Evolutionary conservation across 345 rosid species (phyloP), one percentile per base, ranked within the genome.

Genomic region (Salix dunnii): DNA sequence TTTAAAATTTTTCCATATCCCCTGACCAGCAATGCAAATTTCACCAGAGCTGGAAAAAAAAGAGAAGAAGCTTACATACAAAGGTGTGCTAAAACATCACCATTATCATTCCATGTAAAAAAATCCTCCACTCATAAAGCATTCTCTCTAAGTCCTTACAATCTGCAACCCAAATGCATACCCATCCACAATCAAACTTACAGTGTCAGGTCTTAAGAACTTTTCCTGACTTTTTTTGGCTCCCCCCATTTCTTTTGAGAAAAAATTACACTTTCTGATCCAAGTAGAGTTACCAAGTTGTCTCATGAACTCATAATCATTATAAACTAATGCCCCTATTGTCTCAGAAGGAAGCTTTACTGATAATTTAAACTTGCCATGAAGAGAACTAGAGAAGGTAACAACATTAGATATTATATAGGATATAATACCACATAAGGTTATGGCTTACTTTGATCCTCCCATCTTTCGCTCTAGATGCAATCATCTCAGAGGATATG

Each of bases 391-490:
- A 13, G 13, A 75, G 20, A 63, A 12, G 36, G 14, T 46, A 43
- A 33, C 30, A 58, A 23, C 35, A 33, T 30, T 3, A 35, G 46
- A 14, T 43, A 62, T 42, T 14, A 63, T 51, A 53, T 69, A 20
- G 31, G 28, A 58, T 43, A 18, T 42, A 66, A 33, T 21, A 77
- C 43, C 67, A 49, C 53, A 20, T 76, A 74, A 74, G 67, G 75
- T 9, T 48, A 60, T 77, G 78, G 84, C 86, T 86, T 84, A 91
- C 98, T 82, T 96, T 96, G 77, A 96, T 88, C 85, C 92, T 96
- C 80, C 99, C 99, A 84, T 96, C 99, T 83, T 91, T 94, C 27
- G 97, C 90, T 63, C 98, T 97, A 73, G 96, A 96, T 33, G 97
- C 97, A 84, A 96, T 89, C 97, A 94, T 85, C 86, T 96, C 98